Base-by-base conservation (phyloP, 371 early-diverging fungal genomes). In the Syncephalastrum monosporum region DNA sequence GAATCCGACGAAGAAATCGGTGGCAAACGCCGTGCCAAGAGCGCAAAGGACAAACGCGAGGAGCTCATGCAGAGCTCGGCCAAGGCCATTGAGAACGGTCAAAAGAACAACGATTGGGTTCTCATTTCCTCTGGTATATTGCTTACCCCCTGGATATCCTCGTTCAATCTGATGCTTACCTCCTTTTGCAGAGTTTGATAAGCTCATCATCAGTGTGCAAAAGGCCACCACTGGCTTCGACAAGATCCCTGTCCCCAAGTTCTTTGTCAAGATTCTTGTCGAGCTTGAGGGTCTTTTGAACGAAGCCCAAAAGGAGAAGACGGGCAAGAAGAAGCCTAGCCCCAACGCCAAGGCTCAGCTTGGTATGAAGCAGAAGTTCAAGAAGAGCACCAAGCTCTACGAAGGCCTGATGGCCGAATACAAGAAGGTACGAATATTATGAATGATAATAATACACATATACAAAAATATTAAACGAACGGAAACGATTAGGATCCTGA, bases 61-160 rank as follows among this genome's bases (percentile, higher is more conserved):
- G 85, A 84, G 19, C 86, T 83, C 63, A 80, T 88, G 70, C 82
- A 84, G 56, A 72, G 58, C 54, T 79, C 82, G 23, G 77, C 81
- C 47, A 82, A 82, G 55, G 74, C 79, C 16, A 81, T 94, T 56
- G 81, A 85, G 55, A 89, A 90, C 63, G 89, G 85, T 16, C 77
- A 81, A 72, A 93, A 93, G 81, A 91, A 90, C 57, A 89, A 88
- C 71, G 93, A 96, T 77, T 97, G 95, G 94, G 84, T 85, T 57
- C 79, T 85, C 57, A 86, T 91, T 64, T 81, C 88, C 57, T 86
- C 82, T 65, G 92, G 92, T 91, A 82, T 61, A 62, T 42, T 48
- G 42, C 15, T 41, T 41, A 42, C 15, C 42, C 49, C 38, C 48
- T 42, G 23, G n/a, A 51, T 50, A 16, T 42, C 16, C 19, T 50